Evolutionary conservation across 495 filamentous ascomycete genomes (phyloP), one percentile per base, ranked within the genome.

Genomic region (Penicillium nucicola): DNA sequence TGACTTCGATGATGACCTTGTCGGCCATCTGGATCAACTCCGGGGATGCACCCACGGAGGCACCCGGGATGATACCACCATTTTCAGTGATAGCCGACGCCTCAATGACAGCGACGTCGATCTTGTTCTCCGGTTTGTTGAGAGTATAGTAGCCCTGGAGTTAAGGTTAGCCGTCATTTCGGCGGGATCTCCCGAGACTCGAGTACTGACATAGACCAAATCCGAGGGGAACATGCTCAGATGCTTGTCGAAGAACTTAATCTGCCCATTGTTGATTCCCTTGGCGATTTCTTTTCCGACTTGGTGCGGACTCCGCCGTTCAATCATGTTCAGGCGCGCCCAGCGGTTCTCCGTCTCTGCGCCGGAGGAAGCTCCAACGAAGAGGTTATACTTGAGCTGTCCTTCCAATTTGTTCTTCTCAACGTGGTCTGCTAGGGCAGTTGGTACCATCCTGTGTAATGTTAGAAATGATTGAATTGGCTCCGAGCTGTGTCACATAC

Each of bases 1-100:
- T 96, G 69, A 95, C 88, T 72, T 96, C 90, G 56, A 96, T 89
- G 59, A 96, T 90, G 67, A 96, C 85, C 77, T 93, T 95, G 61
- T 92, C 88, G 35, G 89, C 87, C 78, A 92, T 86, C 70, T 95
- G 89, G 49, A 96, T 77, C 28, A 96, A 76, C 67, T 96, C 90
- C 14, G 90, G 90, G 9, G 84, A 85, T 2, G 90, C 90, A 42
- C 90, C 90, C 12, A 96, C 90, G 20, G 84, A 88, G 18, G 90
- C 90, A 53, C 90, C 90, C 23, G 88, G 89, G 34, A 96, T 88
- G 62, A 96, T 92, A 44, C 88, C 89, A 38, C 90, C 90, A 66
- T 92, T 87, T 61, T 92, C 89, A n/a, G 89, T 93, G 64, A 96
- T 95, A 52, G 88, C 90, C 28, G 84, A 84, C 5, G 90, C 90